Conservation (phyloP, 1,284 basidiomycete species). For the Ustilago xerochloae region DNA sequence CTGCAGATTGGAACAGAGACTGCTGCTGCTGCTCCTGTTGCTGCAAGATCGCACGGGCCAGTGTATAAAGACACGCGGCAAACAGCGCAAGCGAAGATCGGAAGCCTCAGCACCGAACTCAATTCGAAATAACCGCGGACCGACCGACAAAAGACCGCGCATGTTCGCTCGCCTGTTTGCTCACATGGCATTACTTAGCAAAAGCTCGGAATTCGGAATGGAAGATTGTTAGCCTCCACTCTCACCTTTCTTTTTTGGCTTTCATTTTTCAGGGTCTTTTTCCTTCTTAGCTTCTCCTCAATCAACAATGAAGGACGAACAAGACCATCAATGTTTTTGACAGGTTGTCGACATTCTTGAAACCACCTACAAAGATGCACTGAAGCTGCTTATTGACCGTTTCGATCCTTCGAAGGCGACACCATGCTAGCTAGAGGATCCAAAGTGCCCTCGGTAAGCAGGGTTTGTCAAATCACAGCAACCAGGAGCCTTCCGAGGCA, state of each 20-base stretch:
- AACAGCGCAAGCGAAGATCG: slow-evolving; percentile 9
- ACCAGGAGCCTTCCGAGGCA: background rate
- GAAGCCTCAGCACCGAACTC: slow-evolving; percentile 17
- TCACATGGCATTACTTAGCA: background rate
- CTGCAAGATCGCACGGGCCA: slow-evolving; percentile 18
- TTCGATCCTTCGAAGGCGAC: too few relatives aligned
- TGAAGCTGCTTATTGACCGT: too few relatives aligned
- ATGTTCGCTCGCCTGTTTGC: too few relatives aligned
- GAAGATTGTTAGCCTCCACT: background rate
- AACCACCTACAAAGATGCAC: too few relatives aligned
- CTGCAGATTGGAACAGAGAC: background rate
- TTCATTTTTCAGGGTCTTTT: too few relatives aligned
- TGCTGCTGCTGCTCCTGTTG: background rate
- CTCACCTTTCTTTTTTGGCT: slow-evolving; percentile 9
- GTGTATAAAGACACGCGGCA: background rate
- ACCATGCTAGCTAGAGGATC: too few relatives aligned
- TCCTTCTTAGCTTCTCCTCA: too few relatives aligned
- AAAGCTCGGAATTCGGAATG: slow-evolving; percentile 12
- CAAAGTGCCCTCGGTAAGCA: too few relatives aligned
- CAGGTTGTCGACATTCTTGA: too few relatives aligned
- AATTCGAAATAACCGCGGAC: background rate
- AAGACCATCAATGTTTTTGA: too few relatives aligned
- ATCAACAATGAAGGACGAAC: too few relatives aligned
- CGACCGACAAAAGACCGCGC: background rate
- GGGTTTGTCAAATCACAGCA: too few relatives aligned